A percentile compares a stretch with the other conserved stretches of the same genome.
Conservation (phyloP, 73 alveolate species). For the Paramecium bursaria region DNA sequence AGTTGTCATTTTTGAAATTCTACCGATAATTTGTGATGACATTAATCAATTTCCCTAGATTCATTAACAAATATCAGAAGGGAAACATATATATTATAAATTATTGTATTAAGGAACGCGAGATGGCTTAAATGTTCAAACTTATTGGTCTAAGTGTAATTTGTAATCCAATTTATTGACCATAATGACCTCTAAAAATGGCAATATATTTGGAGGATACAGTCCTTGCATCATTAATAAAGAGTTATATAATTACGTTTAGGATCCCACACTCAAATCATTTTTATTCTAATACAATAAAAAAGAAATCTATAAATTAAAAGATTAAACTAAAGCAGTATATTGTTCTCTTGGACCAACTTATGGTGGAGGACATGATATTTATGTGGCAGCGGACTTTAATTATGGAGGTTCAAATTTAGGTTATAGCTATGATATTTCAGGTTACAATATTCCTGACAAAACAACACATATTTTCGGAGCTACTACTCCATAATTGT, state of each 20-base stretch:
- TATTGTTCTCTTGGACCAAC: conserved; percentile 39
- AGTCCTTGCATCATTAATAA: conserved; percentile 15
- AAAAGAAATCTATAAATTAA: conserved; percentile 2
- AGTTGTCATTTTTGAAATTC: too few species aligned
- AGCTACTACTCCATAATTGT: conserved; percentile 15
- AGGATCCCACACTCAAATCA: conserved; percentile 26
- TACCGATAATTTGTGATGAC: too few species aligned
- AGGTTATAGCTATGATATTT: conserved; percentile 20
- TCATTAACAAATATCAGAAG: too few species aligned
- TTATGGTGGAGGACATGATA: conserved; percentile 25
- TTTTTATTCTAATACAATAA: conserved; percentile 8
- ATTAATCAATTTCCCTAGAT: too few species aligned
- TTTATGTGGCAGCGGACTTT: conserved; percentile 8
- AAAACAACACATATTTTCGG: neutral
- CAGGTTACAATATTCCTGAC: too few species aligned
- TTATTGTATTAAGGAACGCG: neutral
- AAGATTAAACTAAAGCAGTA: neutral
- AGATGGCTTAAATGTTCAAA: neutral
- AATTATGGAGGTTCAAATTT: neutral
- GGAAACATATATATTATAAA: too few species aligned
- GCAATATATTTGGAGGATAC: conserved; percentile 37
- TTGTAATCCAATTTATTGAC: neutral
- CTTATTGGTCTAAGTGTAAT: neutral
- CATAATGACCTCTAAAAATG: conserved; percentile 6
- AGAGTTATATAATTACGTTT: neutral